Evolutionary conservation across 495 filamentous ascomycete species (phyloP).

Genomic region (Lasiosphaeriaceae sp.): DNA sequence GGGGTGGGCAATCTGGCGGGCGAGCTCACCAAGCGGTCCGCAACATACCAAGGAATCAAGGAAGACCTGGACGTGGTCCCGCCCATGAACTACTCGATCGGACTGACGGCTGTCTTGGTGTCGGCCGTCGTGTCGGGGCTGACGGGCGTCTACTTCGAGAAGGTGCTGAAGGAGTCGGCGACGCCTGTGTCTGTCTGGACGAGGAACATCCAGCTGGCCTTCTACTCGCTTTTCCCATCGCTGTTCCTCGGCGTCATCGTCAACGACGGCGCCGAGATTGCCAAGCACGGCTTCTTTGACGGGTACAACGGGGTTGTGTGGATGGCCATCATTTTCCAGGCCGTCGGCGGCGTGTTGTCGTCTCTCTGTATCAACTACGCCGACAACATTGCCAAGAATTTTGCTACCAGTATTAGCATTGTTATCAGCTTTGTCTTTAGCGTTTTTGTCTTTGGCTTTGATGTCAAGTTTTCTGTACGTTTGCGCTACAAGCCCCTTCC

Average conservation of each 20-base stretch:
- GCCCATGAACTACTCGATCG: slow-evolving; percentile 68
- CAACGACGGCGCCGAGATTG: slow-evolving; percentile 80
- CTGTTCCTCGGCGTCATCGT: slow-evolving; percentile 81
- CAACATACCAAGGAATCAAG: slow-evolving; percentile 89
- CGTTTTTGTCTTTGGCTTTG: slow-evolving; percentile 77
- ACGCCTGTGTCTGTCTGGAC: slow-evolving; percentile 76
- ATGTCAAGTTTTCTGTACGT: slow-evolving; percentile 66
- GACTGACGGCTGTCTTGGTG: slow-evolving; percentile 71
- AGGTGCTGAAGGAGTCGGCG: slow-evolving; percentile 79
- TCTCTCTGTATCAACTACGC: slow-evolving; percentile 84
- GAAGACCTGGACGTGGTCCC: slow-evolving; percentile 68
- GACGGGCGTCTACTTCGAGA: slow-evolving; percentile 91
- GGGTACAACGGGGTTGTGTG: slow-evolving; percentile 92
- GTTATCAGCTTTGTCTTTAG: slow-evolving; percentile 80
- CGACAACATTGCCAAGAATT: slow-evolving; percentile 85
- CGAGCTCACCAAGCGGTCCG: slow-evolving; percentile 71
- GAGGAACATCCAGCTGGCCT: slow-evolving; percentile 86
- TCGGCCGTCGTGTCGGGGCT: slow-evolving; percentile 76
- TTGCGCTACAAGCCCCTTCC: not conserved
- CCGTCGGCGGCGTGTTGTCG: slow-evolving; percentile 74
- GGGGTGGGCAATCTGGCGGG: slow-evolving; percentile 38
- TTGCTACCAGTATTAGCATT: slow-evolving; percentile 87
- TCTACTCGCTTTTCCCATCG: slow-evolving; percentile 86
- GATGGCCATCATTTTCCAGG: slow-evolving; percentile 77
- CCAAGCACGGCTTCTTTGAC: slow-evolving; percentile 81